Conservation (phyloP, 192 early-diverging fungal genomes). For the Coemansia sp. region DNA sequence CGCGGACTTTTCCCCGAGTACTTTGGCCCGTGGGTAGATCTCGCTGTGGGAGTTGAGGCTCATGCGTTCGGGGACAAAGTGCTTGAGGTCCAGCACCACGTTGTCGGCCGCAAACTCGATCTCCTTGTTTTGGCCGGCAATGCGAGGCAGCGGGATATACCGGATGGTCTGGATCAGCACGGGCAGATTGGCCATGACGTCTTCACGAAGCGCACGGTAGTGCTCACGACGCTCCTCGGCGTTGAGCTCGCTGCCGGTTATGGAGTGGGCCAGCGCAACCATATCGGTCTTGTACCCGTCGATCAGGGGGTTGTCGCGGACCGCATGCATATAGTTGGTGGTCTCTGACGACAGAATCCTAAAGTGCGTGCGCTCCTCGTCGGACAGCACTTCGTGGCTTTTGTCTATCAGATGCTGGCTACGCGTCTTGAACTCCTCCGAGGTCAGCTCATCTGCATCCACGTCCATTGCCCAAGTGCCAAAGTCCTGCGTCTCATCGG, state of each 20-base stretch:
- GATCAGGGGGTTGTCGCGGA: constrained; percentile 34
- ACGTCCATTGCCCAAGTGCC: constrained; percentile 43
- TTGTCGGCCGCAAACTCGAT: constrained; percentile 53
- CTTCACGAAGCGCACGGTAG: constrained; percentile 32
- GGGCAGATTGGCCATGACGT: constrained; percentile 36
- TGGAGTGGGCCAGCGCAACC: constrained; percentile 21
- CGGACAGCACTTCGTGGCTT: constrained; percentile 27
- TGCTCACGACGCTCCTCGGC: constrained; percentile 34
- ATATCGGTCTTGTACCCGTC: constrained; percentile 37
- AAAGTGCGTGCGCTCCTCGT: constrained; percentile 32
- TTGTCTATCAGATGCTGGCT: constrained; percentile 27
- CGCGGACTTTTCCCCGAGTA: constrained; percentile 34
- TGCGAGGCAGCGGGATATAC: constrained; percentile 48
- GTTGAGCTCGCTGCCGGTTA: constrained; percentile 21
- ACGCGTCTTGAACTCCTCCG: constrained; percentile 41
- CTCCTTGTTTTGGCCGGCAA: constrained; percentile 44
- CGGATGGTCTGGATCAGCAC: constrained; percentile 32
- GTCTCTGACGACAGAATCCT: constrained; percentile 20
- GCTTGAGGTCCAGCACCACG: constrained; percentile 49
- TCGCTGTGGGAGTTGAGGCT: constrained; percentile 43
- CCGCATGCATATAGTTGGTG: constrained; percentile 27
- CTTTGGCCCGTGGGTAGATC: constrained; percentile 35
- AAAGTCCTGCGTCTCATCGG: constrained; percentile 30
- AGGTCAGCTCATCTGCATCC: constrained; percentile 38
- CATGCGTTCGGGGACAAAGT: constrained; percentile 49